These are phyloP conservation scores for Rachicladosporium sp. DNA, from an alignment of 2,329 filamentous ascomycete genomes.

Conservation along the genomic window DNA sequence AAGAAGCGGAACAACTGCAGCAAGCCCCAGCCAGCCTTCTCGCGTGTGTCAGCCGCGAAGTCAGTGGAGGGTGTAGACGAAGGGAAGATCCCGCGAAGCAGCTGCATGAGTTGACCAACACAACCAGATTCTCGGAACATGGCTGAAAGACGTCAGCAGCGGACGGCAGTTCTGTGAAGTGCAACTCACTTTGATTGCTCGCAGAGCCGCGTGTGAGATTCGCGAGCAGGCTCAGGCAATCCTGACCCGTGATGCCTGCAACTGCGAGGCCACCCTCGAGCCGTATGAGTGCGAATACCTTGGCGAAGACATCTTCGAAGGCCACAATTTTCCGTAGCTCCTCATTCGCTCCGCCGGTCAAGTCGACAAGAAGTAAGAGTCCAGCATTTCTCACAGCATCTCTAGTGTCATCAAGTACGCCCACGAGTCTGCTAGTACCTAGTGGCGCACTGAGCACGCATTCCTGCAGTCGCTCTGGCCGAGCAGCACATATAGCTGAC, in stretches of 20 bases:
- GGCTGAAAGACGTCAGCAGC: conserved; percentile 21
- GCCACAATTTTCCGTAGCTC: conserved; percentile 93
- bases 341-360: conserved; percentile 65
- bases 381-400: conserved; percentile 82
- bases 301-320: conserved; percentile 87
- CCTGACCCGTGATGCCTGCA: conserved; percentile 79
- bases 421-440: conserved; percentile 76
- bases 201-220: conserved; percentile 78
- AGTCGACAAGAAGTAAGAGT: conserved; percentile 70
- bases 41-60: conserved; percentile 45
- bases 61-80: conserved; percentile 20
- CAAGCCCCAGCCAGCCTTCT: conserved; percentile 85
- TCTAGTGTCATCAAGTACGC: conserved; percentile 68
- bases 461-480: conserved; percentile 86
- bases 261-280: conserved; percentile 69
- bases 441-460: conserved; percentile 81
- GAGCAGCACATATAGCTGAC: conserved; percentile 68
- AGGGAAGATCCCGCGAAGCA: conserved; percentile 46
- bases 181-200: conserved; percentile 61
- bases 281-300: conserved; percentile 69
- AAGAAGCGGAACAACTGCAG: conserved; percentile 80
- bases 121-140: conserved; percentile 86
- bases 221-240: conserved; percentile 80
- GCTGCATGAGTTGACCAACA: conserved; percentile 55
- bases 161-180: neutral